Conservation (phyloP, 345 rosid species). For the Camelina laxa region DNA sequence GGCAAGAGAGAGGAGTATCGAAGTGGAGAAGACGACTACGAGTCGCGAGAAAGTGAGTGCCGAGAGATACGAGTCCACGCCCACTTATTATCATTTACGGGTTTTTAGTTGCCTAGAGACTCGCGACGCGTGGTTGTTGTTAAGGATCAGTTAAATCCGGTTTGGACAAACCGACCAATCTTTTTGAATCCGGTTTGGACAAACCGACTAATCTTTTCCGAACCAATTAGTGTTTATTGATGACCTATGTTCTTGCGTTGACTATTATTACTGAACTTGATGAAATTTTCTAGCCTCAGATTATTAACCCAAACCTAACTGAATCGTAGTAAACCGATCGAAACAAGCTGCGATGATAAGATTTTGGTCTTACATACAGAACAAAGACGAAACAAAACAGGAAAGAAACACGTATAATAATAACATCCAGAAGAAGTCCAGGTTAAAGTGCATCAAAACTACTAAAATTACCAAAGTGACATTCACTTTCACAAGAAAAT, state of each 20-base stretch:
- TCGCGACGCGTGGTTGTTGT: constrained; percentile 15
- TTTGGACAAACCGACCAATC: background rate
- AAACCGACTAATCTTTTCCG: background rate
- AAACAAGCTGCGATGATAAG: constrained; percentile 12
- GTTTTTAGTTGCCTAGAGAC: background rate
- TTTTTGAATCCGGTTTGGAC: background rate
- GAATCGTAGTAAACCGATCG: background rate
- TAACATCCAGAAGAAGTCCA: constrained; percentile 14
- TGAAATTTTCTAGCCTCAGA: background rate
- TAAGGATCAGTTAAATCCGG: constrained; percentile 1
- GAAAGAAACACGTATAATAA: constrained; percentile 23
- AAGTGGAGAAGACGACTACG: constrained; percentile 14
- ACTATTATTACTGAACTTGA: background rate
- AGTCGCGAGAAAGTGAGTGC: constrained; percentile 18
- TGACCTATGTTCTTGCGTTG: background rate
- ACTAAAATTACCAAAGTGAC: constrained; percentile 40
- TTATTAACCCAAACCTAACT: background rate
- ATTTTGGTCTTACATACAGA: constrained; percentile 36
- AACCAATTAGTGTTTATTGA: background rate
- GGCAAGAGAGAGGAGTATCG: constrained; percentile 32
- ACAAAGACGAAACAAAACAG: background rate
- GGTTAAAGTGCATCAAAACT: constrained; percentile 33
- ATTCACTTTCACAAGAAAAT: constrained; percentile 37
- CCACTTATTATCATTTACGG: constrained; percentile 24
- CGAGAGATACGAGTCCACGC: constrained; percentile 25